These are phyloP conservation scores for Plantago coronopus DNA, from an alignment of 305 asterid genomes.

Conservation along the genomic window DNA sequence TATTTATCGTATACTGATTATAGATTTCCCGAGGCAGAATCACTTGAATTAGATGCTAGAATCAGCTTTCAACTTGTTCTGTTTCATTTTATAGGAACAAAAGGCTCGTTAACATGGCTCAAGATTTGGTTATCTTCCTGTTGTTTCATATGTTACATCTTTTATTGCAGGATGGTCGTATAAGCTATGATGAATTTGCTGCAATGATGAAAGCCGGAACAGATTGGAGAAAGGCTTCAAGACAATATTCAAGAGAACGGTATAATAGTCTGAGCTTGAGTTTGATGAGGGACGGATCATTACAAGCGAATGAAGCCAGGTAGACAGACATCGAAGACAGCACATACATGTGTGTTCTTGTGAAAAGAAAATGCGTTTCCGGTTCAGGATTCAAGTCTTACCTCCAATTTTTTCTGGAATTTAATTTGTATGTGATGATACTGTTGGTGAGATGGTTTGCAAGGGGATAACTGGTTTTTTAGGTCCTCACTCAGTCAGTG, in stretches of 20 bases:
- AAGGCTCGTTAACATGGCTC: no score
- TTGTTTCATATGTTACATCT: background rate
- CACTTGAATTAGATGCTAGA: no score
- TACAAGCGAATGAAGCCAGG: slow-evolving; percentile 30
- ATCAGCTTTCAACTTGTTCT: no score
- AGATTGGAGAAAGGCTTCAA: slow-evolving; percentile 85
- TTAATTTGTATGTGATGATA: background rate
- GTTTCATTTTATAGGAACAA: background rate
- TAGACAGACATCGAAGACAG: no score
- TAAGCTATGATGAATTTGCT: slow-evolving; percentile 60
- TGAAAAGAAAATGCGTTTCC: background rate
- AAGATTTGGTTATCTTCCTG: no score
- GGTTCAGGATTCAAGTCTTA: background rate
- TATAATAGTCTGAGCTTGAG: slow-evolving; percentile 63
- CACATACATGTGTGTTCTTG: background rate
- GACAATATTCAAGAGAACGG: slow-evolving; percentile 78
- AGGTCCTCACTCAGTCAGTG: background rate
- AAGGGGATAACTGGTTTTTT: slow-evolving; percentile 3
- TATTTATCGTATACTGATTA: no score
- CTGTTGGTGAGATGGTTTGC: slow-evolving; percentile 1
- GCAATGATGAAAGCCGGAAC: slow-evolving; percentile 80
- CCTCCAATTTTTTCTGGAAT: no score
- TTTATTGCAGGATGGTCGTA: slow-evolving; percentile 64
- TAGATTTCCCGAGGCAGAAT: no score
- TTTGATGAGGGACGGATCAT: slow-evolving; percentile 58